Conservation (phyloP, 352 stramenopile genomes). For the Pythium biforme region DNA sequence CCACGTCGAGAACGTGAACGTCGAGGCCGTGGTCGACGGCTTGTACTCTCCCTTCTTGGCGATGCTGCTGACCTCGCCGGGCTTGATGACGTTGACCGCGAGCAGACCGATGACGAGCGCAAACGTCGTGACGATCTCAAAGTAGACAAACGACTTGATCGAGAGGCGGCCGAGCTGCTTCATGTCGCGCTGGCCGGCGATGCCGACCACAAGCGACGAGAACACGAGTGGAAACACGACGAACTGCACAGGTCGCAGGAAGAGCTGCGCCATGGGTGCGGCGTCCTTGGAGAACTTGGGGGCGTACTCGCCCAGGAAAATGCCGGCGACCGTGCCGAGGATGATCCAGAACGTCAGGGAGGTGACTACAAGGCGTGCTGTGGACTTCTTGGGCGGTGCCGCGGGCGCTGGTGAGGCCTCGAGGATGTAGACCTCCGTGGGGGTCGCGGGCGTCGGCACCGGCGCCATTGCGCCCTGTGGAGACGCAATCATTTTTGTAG, state of each 20-base stretch:
- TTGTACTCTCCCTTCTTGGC: slow-evolving; percentile 37
- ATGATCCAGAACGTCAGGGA: slow-evolving; percentile 69
- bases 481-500: not conserved
- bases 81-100: slow-evolving; percentile 53
- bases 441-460: not conserved
- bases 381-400: slow-evolving; percentile 30
- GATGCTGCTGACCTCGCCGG: slow-evolving; percentile 40
- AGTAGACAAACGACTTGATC: slow-evolving; percentile 42
- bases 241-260: slow-evolving; percentile 57
- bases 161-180: slow-evolving; percentile 57
- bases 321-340: slow-evolving; percentile 38
- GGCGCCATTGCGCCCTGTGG: not conserved
- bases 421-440: slow-evolving; percentile 11
- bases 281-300: slow-evolving; percentile 50
- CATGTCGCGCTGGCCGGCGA: slow-evolving; percentile 58
- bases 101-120: slow-evolving; percentile 49
- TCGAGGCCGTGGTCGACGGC: slow-evolving; percentile 21
- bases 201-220: slow-evolving; percentile 56
- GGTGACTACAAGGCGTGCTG: slow-evolving; percentile 33
- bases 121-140: slow-evolving; percentile 32
- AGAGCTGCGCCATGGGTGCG: slow-evolving; percentile 55
- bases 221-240: slow-evolving; percentile 36
- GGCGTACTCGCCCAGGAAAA: slow-evolving; percentile 49
- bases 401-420: not conserved
- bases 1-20: slow-evolving; percentile 49